Base-by-base conservation (phyloP, 768 basidiomycete genomes). In the Tylopilus vinaceipallidus region DNA sequence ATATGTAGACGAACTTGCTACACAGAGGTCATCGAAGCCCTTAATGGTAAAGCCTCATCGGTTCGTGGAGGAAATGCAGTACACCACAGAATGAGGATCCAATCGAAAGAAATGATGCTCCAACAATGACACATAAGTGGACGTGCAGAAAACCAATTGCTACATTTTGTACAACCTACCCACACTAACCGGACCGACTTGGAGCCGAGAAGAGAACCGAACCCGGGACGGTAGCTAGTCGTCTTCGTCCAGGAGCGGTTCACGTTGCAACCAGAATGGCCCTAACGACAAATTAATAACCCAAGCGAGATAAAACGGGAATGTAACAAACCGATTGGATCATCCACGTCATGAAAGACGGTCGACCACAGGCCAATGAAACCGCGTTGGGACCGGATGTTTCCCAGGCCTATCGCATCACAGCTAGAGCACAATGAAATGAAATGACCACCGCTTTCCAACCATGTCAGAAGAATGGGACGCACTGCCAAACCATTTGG, bases 321-420 rank as follows among this genome's bases (percentile, higher is more conserved):
- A 24, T 16, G 16, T 26, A 40, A 46, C 61, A 23, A 10, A 78
- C 77, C 78, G 35, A 80, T 70, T 0, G 77, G 77, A 55, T 80
- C 77, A 27, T 71, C 65, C 3, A 44, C 40, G n/a, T 80, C 75
- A 42, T 79, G 77, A 22, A 70, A 67, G 6, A 73, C 58, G 2
- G 78, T 80, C 6, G 78, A 78, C 77, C 79, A 79, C 9, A 68
- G 36, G 7, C 77, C 86, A 7, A 88, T 59, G 2, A 82, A 73
- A 16, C 86, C 86, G 61, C 70, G 82, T 8, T 67, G 66, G 4
- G 86, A 86, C 14, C 81, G 75, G 16, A 84, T 56, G 1, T 74
- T 79, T 14, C 87, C 85, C 13, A 87, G 50, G 48, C 84, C 82
- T 19, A 88, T 66, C 29, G 76, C 84, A 32, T 80, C 75, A n/a